Evolutionary conservation across 2,329 filamentous ascomycete species (phyloP).

Genomic region (Immersiporthe knoxdaviesiana): DNA sequence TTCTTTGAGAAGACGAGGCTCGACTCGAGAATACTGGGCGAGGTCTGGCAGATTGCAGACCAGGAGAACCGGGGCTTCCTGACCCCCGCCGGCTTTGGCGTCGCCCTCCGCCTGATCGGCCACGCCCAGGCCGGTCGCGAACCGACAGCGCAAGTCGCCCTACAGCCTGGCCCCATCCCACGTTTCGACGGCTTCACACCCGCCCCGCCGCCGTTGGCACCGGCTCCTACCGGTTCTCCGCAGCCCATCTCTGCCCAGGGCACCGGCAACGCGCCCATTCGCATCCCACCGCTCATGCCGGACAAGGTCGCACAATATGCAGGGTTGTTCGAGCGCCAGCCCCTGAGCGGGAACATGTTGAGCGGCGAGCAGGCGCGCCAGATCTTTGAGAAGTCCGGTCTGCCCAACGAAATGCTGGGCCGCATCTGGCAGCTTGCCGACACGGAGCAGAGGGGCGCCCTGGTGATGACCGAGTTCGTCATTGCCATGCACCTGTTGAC

Average conservation of each 20-base stretch:
- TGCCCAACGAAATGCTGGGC: slow-evolving; percentile 90
- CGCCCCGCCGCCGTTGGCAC: slow-evolving; percentile 51
- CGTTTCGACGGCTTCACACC: slow-evolving; percentile 80
- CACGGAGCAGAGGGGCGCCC: slow-evolving; percentile 85
- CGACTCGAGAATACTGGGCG: slow-evolving; percentile 81
- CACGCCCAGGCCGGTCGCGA: slow-evolving; percentile 89
- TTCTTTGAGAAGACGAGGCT: slow-evolving; percentile 98
- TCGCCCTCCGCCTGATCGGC: slow-evolving; percentile 91
- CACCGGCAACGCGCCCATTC: slow-evolving; percentile 69
- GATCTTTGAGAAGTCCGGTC: slow-evolving; percentile 90
- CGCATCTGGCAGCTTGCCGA: slow-evolving; percentile 96
- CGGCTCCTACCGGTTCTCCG: slow-evolving; percentile 42
- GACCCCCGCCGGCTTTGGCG: slow-evolving; percentile 88
- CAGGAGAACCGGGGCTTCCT: slow-evolving; percentile 93
- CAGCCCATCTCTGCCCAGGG: slow-evolving; percentile 53
- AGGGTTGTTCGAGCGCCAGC: slow-evolving; percentile 87
- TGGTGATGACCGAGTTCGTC: slow-evolving; percentile 90
- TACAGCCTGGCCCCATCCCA: slow-evolving; percentile 85
- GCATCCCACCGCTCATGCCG: slow-evolving; percentile 84
- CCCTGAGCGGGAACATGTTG: slow-evolving; percentile 71
- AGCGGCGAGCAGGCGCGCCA: slow-evolving; percentile 86
- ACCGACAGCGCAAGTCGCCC: slow-evolving; percentile 78
- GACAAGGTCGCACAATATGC: slow-evolving; percentile 91
- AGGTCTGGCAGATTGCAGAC: slow-evolving; percentile 99
- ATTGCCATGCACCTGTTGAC: slow-evolving; percentile 98